Conservation (phyloP, 805 yeast species). For the Nakazawaea pomicola region DNA sequence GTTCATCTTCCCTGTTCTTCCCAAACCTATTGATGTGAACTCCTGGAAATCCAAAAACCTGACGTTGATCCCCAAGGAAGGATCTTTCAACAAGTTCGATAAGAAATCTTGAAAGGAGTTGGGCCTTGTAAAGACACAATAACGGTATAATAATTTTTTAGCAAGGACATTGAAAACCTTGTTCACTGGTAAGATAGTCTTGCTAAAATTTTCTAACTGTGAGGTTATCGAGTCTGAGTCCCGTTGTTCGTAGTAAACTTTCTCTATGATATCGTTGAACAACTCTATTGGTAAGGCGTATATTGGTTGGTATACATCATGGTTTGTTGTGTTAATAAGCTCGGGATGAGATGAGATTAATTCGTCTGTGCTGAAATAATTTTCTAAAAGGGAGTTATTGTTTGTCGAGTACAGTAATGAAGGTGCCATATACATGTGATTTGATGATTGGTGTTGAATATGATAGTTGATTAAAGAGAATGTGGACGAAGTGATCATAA, state of each 20-base stretch:
- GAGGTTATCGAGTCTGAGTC: constrained; percentile 24
- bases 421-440: constrained; percentile 10
- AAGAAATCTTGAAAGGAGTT: constrained; percentile 72
- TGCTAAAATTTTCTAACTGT: constrained; percentile 23
- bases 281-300: constrained; percentile 25
- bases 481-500: no score
- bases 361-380: not conserved
- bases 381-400: constrained; percentile 2
- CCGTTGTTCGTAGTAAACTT: constrained; percentile 21
- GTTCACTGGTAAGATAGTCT: constrained; percentile 37
- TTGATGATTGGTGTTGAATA: not conserved
- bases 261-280: constrained; percentile 26
- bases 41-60: constrained; percentile 82
- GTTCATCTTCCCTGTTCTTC: constrained; percentile 86
- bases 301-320: no score
- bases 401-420: not conserved
- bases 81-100: constrained; percentile 41
- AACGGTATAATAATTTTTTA: constrained; percentile 54
- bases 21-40: constrained; percentile 84
- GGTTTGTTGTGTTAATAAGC: no score
- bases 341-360: no score
- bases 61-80: constrained; percentile 54
- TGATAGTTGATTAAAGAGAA: no score
- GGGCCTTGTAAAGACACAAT: constrained; percentile 74
- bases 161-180: constrained; percentile 55